A percentile compares a stretch with the other conserved stretches of the same genome.
Conservation (phyloP, 106 monocot genomes). For the Phalaenopsis aphrodite region DNA sequence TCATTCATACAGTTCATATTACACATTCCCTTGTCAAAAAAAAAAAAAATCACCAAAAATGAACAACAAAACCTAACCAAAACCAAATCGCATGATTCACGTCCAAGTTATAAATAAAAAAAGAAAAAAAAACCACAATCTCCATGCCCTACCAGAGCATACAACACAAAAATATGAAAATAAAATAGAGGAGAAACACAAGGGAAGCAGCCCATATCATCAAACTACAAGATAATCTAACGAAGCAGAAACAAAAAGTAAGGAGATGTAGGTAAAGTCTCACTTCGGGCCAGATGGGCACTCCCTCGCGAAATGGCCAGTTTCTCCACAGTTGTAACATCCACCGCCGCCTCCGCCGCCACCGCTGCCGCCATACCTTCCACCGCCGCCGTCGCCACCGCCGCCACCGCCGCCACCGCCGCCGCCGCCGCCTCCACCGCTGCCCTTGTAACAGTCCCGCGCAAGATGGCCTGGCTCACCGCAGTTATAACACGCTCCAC, state of each 20-base stretch:
- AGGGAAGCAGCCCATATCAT: background rate
- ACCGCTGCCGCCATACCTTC: conserved; percentile 5
- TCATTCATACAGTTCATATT: background rate
- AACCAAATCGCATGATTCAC: background rate
- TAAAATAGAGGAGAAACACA: background rate
- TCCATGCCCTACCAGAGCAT: background rate
- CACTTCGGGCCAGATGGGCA: conserved; percentile 7
- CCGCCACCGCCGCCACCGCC: too few relatives aligned
- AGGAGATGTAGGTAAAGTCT: background rate
- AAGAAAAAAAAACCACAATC: background rate
- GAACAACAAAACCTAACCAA: background rate
- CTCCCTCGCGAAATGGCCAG: conserved; percentile 11
- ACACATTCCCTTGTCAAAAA: background rate
- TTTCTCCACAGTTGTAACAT: conserved; percentile 13
- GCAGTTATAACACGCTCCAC: conserved; percentile 40
- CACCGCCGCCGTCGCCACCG: conserved; percentile 11
- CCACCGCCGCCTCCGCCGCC: conserved; percentile 15
- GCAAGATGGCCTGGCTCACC: conserved; percentile 37
- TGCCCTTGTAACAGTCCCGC: conserved; percentile 27
- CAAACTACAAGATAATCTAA: background rate
- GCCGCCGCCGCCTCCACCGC: conserved; percentile 6
- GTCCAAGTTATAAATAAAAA: background rate
- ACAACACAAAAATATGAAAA: background rate
- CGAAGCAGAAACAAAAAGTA: background rate
- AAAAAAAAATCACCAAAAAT: background rate